A percentile compares a stretch with the other conserved stretches of the same genome.
Conservation (phyloP, 139 green algal species). For the Haematococcus sp. region DNA sequence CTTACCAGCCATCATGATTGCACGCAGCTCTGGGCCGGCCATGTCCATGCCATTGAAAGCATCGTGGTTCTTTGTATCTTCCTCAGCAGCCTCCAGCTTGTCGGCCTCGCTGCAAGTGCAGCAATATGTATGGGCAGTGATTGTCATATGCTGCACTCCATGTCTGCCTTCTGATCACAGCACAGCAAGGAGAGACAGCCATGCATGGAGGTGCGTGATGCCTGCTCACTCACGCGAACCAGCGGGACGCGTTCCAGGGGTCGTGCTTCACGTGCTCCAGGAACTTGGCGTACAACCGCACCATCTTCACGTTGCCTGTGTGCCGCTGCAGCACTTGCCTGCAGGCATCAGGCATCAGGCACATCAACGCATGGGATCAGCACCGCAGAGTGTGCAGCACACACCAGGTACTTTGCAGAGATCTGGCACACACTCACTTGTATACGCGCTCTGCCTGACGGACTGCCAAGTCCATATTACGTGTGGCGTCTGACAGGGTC, state of each 20-base stretch:
- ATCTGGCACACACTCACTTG: neutral
- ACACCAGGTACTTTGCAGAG: too few species aligned
- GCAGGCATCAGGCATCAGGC: constrained; percentile 11
- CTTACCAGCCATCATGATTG: constrained; percentile 18
- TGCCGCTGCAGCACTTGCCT: constrained; percentile 34
- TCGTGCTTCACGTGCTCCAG: constrained; percentile 40
- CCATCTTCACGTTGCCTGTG: constrained; percentile 25
- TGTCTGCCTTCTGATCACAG: too few species aligned
- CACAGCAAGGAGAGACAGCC: too few species aligned
- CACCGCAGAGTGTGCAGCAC: too few species aligned
- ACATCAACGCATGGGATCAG: too few species aligned
- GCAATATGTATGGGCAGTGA: too few species aligned
- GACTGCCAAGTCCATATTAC: constrained; percentile 18
- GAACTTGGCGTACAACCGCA: constrained; percentile 40
- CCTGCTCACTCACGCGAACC: constrained; percentile 18
- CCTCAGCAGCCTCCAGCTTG: constrained; percentile 26
- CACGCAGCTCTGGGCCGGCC: neutral
- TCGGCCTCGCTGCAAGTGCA: constrained; percentile 38
- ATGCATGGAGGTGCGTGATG: too few species aligned
- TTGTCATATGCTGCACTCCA: too few species aligned
- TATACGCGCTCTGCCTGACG: neutral
- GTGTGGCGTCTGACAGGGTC: constrained; percentile 14
- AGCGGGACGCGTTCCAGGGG: constrained; percentile 32
- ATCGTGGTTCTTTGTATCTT: constrained; percentile 12
- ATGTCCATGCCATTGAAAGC: neutral